Evolutionary conservation across 2,329 filamentous ascomycete genomes (phyloP).

Genomic region (Fusarium agapanthi): DNA sequence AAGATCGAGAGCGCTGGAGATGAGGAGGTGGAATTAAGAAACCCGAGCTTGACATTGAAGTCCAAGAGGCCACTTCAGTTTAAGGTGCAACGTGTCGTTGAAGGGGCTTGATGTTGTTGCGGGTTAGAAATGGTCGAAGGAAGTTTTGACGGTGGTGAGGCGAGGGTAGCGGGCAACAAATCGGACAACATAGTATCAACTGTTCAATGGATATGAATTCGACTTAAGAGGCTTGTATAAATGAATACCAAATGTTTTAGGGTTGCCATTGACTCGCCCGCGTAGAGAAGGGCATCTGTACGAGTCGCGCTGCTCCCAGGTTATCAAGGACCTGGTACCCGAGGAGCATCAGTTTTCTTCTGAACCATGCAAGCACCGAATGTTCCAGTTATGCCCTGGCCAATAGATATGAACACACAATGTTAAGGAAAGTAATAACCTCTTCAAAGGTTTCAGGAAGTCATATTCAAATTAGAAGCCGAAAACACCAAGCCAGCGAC

Average conservation of each 20-base stretch:
- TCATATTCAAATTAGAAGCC: not conserved
- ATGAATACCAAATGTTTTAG: accelerated
- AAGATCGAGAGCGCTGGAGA: not conserved
- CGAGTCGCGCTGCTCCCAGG: not conserved
- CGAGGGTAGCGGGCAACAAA: not conserved
- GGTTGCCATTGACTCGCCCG: not conserved
- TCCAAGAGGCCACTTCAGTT: not conserved
- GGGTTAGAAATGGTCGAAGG: accelerated
- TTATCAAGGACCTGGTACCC: too few species aligned
- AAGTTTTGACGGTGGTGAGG: accelerated
- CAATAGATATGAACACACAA: accelerated
- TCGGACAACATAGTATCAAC: not conserved
- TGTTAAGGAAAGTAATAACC: not conserved
- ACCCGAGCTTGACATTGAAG: conserved; percentile 13
- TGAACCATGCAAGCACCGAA: not conserved
- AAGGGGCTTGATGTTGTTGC: not conserved
- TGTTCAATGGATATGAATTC: accelerated
- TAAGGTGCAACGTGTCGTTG: not conserved
- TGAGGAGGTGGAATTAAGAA: not conserved
- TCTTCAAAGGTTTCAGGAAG: not conserved
- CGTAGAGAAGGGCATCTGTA: too few species aligned
- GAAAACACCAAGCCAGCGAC: not conserved
- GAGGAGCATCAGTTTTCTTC: accelerated
- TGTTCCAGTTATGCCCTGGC: accelerated
- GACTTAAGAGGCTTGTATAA: too few species aligned